These are phyloP conservation scores for Cytidiella melzeri DNA, from an alignment of 768 basidiomycete genomes.

Conservation along the genomic window DNA sequence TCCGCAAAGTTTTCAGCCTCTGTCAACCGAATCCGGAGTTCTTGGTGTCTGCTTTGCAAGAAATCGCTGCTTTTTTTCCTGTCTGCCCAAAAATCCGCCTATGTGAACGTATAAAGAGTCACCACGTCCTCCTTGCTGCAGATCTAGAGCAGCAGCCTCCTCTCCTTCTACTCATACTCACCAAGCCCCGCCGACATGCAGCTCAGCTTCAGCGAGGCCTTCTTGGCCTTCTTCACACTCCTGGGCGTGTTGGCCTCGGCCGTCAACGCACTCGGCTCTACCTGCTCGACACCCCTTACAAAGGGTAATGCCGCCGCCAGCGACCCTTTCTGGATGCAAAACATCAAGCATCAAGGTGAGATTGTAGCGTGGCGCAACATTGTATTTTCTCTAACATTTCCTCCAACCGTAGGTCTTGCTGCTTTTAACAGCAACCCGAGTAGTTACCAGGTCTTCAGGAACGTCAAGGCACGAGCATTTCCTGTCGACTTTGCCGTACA, in stretches of 20 bases:
- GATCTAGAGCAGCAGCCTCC: background rate
- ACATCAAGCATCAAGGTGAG: conserved; percentile 53
- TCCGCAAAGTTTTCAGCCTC: background rate
- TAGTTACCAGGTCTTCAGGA: conserved; percentile 65
- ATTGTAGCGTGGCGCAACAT: too few relatives aligned
- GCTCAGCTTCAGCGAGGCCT: conserved; percentile 4
- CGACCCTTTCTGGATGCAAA: conserved; percentile 67
- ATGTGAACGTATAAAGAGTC: background rate
- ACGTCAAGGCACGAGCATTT: conserved; percentile 62
- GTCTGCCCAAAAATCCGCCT: background rate
- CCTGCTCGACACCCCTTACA: conserved; percentile 41
- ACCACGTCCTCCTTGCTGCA: background rate
- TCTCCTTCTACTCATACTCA: background rate
- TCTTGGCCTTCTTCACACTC: conserved; percentile 10
- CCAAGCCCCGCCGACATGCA: background rate
- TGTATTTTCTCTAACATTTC: too few relatives aligned
- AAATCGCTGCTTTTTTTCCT: background rate
- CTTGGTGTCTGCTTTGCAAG: background rate
- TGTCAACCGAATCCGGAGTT: background rate
- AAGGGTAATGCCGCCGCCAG: conserved; percentile 43
- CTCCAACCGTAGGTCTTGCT: conserved; percentile 28
- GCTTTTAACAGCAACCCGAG: conserved; percentile 52
- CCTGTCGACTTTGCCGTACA: background rate
- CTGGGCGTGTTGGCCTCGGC: conserved; percentile 12
- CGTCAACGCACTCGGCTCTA: conserved; percentile 38